A percentile compares a stretch with the other conserved stretches of the same genome.
Conservation (phyloP, 768 basidiomycete species). For the Candolleomyces eurysporus region DNA sequence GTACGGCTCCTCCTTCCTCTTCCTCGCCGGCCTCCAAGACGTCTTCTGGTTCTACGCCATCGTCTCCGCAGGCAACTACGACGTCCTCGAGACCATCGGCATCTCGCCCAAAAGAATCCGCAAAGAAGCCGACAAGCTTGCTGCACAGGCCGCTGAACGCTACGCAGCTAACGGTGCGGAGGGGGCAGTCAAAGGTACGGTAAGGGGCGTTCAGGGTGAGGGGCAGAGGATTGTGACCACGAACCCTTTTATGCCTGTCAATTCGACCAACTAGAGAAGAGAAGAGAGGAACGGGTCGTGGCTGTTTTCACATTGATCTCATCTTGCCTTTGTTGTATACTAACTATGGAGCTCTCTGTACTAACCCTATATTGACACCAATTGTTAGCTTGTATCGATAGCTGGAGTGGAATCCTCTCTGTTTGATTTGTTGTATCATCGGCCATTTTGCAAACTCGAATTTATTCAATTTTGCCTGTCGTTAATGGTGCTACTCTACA, state of each 20-base stretch:
- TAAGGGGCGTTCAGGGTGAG: background rate
- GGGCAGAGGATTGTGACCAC: background rate
- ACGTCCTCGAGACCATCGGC: constrained; percentile 16
- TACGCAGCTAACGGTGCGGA: background rate
- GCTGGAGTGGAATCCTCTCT: too few relatives aligned
- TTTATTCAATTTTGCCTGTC: too few relatives aligned
- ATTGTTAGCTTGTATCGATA: too few relatives aligned
- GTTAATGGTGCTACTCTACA: too few relatives aligned
- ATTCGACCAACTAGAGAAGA: background rate
- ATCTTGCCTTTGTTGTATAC: too few relatives aligned
- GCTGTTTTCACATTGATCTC: too few relatives aligned
- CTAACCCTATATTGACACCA: too few relatives aligned
- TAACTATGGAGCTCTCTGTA: too few relatives aligned
- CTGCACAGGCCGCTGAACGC: background rate
- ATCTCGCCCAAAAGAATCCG: constrained; percentile 4
- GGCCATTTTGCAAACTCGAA: too few relatives aligned
- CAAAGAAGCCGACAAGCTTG: background rate
- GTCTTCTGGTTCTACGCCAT: constrained; percentile 21
- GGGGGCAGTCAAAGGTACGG: background rate
- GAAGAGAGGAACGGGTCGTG: too few relatives aligned
- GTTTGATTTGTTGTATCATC: too few relatives aligned
- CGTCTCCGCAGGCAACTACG: constrained; percentile 16
- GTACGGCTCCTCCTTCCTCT: constrained; percentile 21
- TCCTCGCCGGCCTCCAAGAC: constrained; percentile 19
- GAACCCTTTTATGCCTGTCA: background rate